These are phyloP conservation scores for Venturia aucupariae DNA, from an alignment of 2,329 filamentous ascomycete genomes.

Conservation along the genomic window DNA sequence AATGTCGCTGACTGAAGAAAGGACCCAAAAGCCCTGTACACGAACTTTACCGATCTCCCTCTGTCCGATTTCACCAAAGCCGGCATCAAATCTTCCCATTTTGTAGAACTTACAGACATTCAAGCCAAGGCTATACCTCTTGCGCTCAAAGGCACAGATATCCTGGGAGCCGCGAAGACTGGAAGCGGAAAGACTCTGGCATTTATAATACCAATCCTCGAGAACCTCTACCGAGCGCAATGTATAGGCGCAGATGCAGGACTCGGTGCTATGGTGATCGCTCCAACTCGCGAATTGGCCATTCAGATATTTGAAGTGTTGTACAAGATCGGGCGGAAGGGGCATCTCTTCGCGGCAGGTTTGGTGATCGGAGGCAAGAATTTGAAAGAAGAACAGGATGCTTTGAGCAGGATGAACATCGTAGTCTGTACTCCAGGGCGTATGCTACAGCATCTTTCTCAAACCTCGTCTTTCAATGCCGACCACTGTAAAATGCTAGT, in stretches of 20 bases:
- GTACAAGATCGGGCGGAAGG: conserved; percentile 74
- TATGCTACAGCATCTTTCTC: conserved; percentile 91
- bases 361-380: conserved; percentile 90
- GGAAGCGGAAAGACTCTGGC: conserved; percentile 92
- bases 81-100: conserved; percentile 79
- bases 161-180: conserved; percentile 90
- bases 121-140: conserved; percentile 83
- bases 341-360: conserved; percentile 82
- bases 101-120: conserved; percentile 82
- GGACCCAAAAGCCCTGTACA: conserved; percentile 53
- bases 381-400: conserved; percentile 75
- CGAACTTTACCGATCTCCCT: conserved; percentile 73
- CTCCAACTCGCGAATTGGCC: conserved; percentile 87
- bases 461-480: conserved; percentile 82
- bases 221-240: conserved; percentile 80
- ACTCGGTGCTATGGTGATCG: conserved; percentile 83
- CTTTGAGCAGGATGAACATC: conserved; percentile 89
- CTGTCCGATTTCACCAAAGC: conserved; percentile 70
- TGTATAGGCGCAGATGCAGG: conserved; percentile 84
- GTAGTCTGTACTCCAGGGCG: conserved; percentile 89
- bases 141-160: conserved; percentile 75
- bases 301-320: conserved; percentile 96
- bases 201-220: conserved; percentile 83
- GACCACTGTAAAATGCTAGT: conserved; percentile 89
- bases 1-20: conserved; percentile 22